These are phyloP conservation scores for Fusarium kyushuense DNA, from an alignment of 2,329 filamentous ascomycete genomes.

Conservation along the genomic window DNA sequence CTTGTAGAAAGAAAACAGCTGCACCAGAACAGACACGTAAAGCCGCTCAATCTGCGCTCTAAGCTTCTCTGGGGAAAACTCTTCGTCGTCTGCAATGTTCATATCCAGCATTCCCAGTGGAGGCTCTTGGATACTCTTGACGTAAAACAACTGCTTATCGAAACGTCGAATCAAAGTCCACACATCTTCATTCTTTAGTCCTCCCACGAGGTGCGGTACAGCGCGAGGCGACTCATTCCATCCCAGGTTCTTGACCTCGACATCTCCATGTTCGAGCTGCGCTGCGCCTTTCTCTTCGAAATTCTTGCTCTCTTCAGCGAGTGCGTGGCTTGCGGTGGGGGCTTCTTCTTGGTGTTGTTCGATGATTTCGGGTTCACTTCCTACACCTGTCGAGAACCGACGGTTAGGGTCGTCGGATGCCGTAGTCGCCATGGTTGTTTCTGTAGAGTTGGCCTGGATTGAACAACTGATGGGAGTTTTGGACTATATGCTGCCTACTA, in stretches of 20 bases:
- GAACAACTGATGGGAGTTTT: not conserved
- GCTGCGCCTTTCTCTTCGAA: constrained; percentile 57
- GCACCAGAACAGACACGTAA: constrained; percentile 82
- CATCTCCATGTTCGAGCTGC: constrained; percentile 61
- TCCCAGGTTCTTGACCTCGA: constrained; percentile 74
- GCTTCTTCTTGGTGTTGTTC: constrained; percentile 45
- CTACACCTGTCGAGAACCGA: constrained; percentile 33
- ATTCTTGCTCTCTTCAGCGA: constrained; percentile 50
- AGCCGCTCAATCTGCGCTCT: constrained; percentile 81
- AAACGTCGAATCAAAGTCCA: constrained; percentile 80
- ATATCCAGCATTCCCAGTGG: constrained; percentile 78
- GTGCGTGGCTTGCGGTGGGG: constrained; percentile 54
- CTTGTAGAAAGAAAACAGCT: constrained; percentile 74
- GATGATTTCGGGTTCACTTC: constrained; percentile 50
- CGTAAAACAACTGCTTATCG: constrained; percentile 76
- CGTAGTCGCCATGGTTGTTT: constrained; percentile 26
- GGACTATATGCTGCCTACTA: not conserved
- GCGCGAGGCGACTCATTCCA: constrained; percentile 72
- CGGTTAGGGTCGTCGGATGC: constrained; percentile 21
- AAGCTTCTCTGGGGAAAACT: constrained; percentile 87
- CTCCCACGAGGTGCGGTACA: constrained; percentile 74
- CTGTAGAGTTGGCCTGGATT: not conserved
- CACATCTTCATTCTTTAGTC: constrained; percentile 77
- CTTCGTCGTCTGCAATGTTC: constrained; percentile 83
- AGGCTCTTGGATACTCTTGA: constrained; percentile 70